Conservation (phyloP, 2,329 filamentous ascomycete genomes). For the Dothistroma septosporum region DNA sequence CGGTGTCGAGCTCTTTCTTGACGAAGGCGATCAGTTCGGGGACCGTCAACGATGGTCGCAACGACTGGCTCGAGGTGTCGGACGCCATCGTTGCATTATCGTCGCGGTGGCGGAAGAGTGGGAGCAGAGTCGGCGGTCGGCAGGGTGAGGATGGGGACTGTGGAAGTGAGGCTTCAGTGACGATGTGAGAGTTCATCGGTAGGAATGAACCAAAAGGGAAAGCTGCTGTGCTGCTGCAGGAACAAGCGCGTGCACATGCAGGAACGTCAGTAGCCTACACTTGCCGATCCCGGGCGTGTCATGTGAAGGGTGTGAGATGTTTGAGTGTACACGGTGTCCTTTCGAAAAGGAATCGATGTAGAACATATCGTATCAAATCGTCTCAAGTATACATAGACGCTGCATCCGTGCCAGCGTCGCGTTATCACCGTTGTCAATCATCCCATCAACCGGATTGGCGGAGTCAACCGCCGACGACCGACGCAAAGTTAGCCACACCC, state of each 20-base stretch:
- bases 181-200: neutral
- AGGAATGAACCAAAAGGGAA: slow-evolving; percentile 5
- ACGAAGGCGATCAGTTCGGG: slow-evolving; percentile 30
- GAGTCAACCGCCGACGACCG: neutral
- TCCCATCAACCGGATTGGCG: neutral
- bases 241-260: neutral
- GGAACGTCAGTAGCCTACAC: neutral
- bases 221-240: slow-evolving; percentile 6
- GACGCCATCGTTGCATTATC: slow-evolving; percentile 31
- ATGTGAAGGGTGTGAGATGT: neutral
- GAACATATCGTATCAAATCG: neutral
- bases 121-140: neutral
- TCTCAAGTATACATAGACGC: neutral
- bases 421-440: neutral
- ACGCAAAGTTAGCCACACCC: neutral
- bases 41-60: slow-evolving; percentile 26
- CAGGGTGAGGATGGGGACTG: neutral
- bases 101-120: slow-evolving; percentile 1
- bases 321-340: neutral
- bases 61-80: slow-evolving; percentile 18
- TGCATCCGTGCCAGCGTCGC: neutral
- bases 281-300: neutral
- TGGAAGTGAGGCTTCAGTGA: slow-evolving; percentile 2
- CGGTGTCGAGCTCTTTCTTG: slow-evolving; percentile 32
- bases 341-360: neutral